These are phyloP conservation scores for Lippia alba DNA, from an alignment of 305 asterid genomes.

Conservation along the genomic window DNA sequence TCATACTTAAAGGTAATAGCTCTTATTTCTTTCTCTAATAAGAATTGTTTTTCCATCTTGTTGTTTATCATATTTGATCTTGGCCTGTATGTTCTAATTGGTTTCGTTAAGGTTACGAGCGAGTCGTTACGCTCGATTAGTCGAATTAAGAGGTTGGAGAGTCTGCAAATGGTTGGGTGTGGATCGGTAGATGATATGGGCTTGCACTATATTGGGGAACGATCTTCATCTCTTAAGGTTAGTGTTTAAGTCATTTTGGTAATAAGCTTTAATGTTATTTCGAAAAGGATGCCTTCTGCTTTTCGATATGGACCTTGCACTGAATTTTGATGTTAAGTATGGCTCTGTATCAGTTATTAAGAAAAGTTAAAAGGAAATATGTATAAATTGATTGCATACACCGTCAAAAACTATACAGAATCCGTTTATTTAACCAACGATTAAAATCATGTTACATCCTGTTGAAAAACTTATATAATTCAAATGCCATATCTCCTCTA, in stretches of 20 bases:
- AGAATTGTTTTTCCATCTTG: no score
- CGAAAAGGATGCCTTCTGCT: neutral
- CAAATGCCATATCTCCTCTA: no score
- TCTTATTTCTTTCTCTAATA: neutral
- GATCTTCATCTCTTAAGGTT: slow-evolving; percentile 77
- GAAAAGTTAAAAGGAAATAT: no score
- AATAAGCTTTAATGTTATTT: neutral
- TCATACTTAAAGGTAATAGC: slow-evolving; percentile 62
- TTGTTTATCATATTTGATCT: no score
- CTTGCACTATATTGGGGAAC: slow-evolving; percentile 56
- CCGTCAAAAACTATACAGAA: no score
- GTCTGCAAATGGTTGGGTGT: slow-evolving; percentile 66
- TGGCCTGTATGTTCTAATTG: neutral
- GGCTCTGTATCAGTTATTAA: no score
- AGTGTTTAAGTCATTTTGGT: neutral
- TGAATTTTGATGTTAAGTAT: no score
- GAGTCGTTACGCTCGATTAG: slow-evolving; percentile 58
- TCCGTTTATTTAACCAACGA: no score
- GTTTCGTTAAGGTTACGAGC: slow-evolving; percentile 58
- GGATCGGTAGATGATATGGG: slow-evolving; percentile 61
- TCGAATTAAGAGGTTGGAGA: slow-evolving; percentile 66
- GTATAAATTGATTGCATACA: no score
- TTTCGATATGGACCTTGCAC: neutral
- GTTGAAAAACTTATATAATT: no score
- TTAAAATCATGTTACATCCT: no score